Conservation (phyloP, 805 yeast species). For the Wickerhamiella hasegawae region DNA sequence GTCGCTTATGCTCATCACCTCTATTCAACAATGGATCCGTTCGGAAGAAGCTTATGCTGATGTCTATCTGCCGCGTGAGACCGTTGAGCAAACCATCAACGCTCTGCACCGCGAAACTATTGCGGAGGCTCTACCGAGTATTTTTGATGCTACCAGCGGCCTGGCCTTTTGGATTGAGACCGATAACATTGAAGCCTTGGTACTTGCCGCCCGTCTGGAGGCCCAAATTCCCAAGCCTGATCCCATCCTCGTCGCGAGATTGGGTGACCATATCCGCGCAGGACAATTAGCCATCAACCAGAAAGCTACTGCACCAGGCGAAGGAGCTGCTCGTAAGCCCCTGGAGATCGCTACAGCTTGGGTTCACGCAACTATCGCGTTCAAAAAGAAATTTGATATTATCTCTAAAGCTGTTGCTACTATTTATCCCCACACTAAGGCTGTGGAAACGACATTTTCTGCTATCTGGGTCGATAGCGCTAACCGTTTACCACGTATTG, state of each 20-base stretch:
- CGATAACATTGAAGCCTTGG: constrained; percentile 3
- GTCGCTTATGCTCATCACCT: background rate
- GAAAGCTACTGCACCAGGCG: background rate
- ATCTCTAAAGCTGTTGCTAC: constrained; percentile 1
- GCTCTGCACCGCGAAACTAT: constrained; percentile 5
- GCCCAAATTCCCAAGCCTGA: background rate
- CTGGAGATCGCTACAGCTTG: constrained; percentile 5
- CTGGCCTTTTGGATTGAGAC: constrained; percentile 9
- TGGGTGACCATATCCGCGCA: constrained; percentile 1
- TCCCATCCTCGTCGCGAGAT: background rate
- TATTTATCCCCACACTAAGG: background rate
- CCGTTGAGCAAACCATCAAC: constrained; percentile 5
- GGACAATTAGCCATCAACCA: constrained; percentile 4
- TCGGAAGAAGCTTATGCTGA: constrained; percentile 6
- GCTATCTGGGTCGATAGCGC: constrained; percentile 1
- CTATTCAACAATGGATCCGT: constrained; percentile 7
- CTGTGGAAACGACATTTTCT: background rate
- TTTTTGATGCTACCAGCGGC: constrained; percentile 7
- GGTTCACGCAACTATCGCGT: constrained; percentile 6
- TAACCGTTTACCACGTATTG: constrained; percentile 1
- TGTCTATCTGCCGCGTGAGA: constrained; percentile 8
- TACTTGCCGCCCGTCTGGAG: constrained; percentile 10
- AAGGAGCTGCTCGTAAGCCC: constrained; percentile 1
- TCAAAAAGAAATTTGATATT: constrained; percentile 3
- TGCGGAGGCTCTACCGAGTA: constrained; percentile 5